phyloP scores from a whole-genome alignment of 768 basidiomycete genomes.

The Phylloporus sp. region DNA sequence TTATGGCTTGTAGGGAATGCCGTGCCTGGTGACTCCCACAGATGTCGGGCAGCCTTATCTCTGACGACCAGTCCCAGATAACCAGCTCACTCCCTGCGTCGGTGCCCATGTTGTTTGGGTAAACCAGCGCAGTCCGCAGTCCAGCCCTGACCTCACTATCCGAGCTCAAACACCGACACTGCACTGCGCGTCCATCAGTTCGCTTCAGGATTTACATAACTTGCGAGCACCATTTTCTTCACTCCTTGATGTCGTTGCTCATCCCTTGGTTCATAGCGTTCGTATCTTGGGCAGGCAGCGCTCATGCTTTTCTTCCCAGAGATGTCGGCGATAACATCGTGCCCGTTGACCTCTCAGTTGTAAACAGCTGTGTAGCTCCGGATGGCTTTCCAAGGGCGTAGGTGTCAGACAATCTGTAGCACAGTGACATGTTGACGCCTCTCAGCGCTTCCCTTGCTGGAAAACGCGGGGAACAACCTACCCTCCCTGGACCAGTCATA shows the following conservation, averaged over 20 bases:
- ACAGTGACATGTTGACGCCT: neutral
- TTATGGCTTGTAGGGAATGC: neutral
- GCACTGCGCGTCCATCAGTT: neutral
- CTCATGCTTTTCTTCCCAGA: neutral
- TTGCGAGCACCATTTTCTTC: neutral
- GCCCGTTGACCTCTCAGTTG: neutral
- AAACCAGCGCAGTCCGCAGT: neutral
- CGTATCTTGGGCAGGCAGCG: neutral
- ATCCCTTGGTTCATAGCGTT: neutral
- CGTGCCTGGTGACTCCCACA: neutral
- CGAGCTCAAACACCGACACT: neutral
- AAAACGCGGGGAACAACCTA: slow-evolving; percentile 13
- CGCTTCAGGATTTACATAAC: neutral
- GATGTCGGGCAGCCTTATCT: neutral
- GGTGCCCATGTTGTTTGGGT: no score
- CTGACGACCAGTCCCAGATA: neutral
- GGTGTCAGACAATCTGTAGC: neutral
- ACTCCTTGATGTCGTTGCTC: neutral
- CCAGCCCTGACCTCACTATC: neutral
- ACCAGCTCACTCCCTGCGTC: no score
- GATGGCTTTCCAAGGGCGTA: slow-evolving; percentile 14
- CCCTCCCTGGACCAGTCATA: slow-evolving; percentile 40
- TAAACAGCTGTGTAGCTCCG: slow-evolving; percentile 8
- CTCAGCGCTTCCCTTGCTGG: slow-evolving; percentile 36
- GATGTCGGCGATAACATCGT: neutral